phyloP scores from a whole-genome alignment of 1,139 yeast species.

The Scheffersomyces titani region DNA sequence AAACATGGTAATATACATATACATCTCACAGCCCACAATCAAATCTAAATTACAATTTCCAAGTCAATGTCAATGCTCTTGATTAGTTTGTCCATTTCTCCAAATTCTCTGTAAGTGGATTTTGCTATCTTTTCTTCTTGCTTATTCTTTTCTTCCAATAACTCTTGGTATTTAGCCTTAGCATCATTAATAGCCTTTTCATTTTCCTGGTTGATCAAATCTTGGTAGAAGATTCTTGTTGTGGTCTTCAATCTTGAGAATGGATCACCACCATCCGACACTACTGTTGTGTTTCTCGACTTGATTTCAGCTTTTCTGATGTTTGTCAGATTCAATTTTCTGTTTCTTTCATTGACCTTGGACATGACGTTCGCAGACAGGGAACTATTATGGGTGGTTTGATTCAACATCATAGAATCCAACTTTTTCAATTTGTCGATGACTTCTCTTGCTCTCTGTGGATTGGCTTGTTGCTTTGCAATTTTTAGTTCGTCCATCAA shows the following conservation, averaged over 20 bases:
- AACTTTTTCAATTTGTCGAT: conserved; percentile 45
- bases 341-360: conserved; percentile 76
- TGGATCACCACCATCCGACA: conserved; percentile 68
- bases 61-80: conserved; percentile 36
- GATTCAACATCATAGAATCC: conserved; percentile 31
- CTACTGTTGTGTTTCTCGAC: conserved; percentile 49
- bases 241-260: conserved; percentile 86
- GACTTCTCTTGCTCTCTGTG: conserved; percentile 53
- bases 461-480: conserved; percentile 64
- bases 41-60: conserved; percentile 17
- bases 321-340: conserved; percentile 74
- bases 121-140: conserved; percentile 43
- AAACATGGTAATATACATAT: background rate
- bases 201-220: conserved; percentile 44
- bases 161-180: conserved; percentile 32
- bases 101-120: conserved; percentile 45
- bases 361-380: conserved; percentile 45
- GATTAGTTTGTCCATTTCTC: conserved; percentile 46
- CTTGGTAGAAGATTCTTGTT: conserved; percentile 77
- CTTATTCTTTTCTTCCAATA: conserved; percentile 38
- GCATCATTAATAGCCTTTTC: conserved; percentile 47
- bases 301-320: conserved; percentile 79
- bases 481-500: conserved; percentile 74
- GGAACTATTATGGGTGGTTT: conserved; percentile 20
- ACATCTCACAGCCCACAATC: background rate